Conservation (phyloP, 2,329 filamentous ascomycete genomes). For the Arthroderma sp. region DNA sequence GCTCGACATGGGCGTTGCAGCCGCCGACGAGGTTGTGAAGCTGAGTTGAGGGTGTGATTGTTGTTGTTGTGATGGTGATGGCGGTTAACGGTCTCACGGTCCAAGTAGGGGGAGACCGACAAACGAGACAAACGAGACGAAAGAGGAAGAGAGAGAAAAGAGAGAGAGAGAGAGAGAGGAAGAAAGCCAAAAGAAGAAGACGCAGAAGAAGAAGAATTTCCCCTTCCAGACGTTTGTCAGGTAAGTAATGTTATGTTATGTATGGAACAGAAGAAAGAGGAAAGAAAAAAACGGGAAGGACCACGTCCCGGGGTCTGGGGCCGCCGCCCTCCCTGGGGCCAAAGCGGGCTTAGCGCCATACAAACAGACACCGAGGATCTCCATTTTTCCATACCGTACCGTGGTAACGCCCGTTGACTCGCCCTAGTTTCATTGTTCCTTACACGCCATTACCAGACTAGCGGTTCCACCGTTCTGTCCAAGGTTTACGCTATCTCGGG, state of each 20-base stretch:
- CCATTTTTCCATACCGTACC: no score
- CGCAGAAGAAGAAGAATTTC: background rate
- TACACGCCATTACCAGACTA: no score
- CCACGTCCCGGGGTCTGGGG: slow-evolving; percentile 4
- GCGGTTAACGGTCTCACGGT: background rate
- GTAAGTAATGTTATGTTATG: background rate
- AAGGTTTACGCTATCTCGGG: no score
- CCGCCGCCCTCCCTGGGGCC: background rate
- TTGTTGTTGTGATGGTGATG: background rate
- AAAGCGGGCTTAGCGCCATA: no score
- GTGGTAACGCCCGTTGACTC: no score
- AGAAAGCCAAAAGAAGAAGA: background rate
- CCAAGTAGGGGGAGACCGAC: background rate
- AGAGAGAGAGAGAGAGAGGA: background rate
- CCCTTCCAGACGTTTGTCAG: background rate
- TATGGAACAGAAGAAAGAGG: background rate
- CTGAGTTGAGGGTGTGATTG: background rate
- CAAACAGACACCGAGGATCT: no score
- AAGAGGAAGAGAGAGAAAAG: background rate
- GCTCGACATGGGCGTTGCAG: background rate
- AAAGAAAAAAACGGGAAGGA: background rate
- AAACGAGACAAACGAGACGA: background rate
- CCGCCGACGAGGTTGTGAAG: background rate
- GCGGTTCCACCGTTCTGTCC: no score
- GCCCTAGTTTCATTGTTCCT: no score